These are phyloP conservation scores for Orobanche coerulescens DNA, from an alignment of 257 asterid genomes.

Conservation along the genomic window DNA sequence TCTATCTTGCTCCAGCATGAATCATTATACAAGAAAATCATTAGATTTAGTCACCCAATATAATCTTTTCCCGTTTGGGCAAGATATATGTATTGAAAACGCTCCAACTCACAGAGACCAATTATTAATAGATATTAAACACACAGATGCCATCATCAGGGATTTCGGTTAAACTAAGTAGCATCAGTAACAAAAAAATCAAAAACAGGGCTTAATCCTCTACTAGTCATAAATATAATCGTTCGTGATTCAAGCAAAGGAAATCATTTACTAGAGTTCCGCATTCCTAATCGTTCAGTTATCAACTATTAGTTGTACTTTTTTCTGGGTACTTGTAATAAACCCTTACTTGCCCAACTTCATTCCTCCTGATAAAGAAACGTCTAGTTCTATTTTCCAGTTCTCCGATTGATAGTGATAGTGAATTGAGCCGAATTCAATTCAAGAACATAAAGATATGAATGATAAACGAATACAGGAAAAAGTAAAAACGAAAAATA, in stretches of 20 bases:
- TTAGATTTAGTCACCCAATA: too few species aligned
- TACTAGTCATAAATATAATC: neutral
- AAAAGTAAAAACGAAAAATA: neutral
- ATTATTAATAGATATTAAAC: too few species aligned
- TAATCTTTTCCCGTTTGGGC: too few species aligned
- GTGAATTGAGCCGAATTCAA: neutral
- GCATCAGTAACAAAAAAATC: too few species aligned
- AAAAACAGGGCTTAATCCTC: too few species aligned
- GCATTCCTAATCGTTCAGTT: too few species aligned
- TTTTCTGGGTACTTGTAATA: neutral
- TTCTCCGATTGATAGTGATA: neutral
- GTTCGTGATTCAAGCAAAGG: neutral
- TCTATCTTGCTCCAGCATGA: neutral
- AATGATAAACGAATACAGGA: neutral
- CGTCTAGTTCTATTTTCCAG: neutral
- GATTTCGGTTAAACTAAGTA: too few species aligned
- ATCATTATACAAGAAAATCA: neutral
- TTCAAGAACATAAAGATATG: neutral
- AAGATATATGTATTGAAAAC: too few species aligned
- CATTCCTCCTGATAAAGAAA: neutral
- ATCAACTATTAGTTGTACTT: too few species aligned
- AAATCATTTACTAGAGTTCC: neutral
- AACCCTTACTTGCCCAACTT: neutral
- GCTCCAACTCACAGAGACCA: too few species aligned
- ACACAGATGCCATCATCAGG: too few species aligned